phyloP scores from a whole-genome alignment of 2,329 filamentous ascomycete species.

The Sarocladium brachiariae region DNA sequence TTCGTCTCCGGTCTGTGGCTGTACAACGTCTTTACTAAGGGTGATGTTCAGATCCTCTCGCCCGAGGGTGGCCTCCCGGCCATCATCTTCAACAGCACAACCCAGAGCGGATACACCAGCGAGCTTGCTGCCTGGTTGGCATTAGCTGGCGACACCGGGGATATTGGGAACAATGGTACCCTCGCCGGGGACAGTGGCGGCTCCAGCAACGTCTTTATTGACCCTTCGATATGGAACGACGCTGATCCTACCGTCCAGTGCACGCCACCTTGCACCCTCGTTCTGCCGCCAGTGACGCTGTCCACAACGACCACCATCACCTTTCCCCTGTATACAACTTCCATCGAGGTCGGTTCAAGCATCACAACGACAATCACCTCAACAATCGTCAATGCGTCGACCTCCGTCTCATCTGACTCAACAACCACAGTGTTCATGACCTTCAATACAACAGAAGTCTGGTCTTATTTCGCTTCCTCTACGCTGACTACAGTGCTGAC shows the following conservation, averaged over 20 bases:
- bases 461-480: neutral
- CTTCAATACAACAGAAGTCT: too few species aligned
- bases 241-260: neutral
- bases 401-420: neutral
- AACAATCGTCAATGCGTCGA: neutral
- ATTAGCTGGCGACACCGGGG: neutral
- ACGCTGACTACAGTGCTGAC: conserved; percentile 1
- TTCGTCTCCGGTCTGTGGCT: conserved; percentile 17
- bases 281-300: conserved; percentile 1
- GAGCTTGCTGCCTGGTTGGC: conserved; percentile 3
- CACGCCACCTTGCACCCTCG: conserved; percentile 2
- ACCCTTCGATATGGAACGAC: neutral
- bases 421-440: neutral
- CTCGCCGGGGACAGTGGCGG: neutral
- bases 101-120: conserved; percentile 8
- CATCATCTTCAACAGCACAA: conserved; percentile 8
- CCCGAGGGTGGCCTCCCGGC: neutral
- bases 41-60: conserved; percentile 13
- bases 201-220: conserved; percentile 6
- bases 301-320: conserved; percentile 1
- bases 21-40: conserved; percentile 18
- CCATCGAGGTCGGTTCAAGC: conserved; percentile 8
- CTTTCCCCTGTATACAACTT: neutral
- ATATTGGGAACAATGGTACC: conserved; percentile 1
- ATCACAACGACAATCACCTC: neutral